phyloP scores from a whole-genome alignment of 148 eudicot species.

The Dianthus caryophyllus region DNA sequence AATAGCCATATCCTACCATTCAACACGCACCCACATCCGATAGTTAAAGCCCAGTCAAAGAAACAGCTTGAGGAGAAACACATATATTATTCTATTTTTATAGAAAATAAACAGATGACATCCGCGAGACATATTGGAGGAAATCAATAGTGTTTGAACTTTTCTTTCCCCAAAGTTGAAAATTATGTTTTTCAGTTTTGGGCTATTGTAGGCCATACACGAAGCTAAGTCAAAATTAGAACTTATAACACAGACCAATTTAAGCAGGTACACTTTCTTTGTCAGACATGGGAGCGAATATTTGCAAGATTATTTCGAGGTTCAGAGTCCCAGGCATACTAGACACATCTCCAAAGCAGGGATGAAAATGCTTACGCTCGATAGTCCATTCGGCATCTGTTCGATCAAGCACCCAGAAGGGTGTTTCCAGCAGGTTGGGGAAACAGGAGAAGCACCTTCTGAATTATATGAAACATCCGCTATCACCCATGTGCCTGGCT shows the following conservation, averaged over 20 bases:
- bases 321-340: background rate
- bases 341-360: background rate
- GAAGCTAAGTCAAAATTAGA: background rate
- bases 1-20: too few relatives aligned
- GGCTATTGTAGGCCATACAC: background rate
- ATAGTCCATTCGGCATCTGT: conserved; percentile 53
- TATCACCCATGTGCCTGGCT: conserved; percentile 56
- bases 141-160: background rate
- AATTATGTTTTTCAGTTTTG: background rate
- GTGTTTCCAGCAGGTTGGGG: conserved; percentile 37
- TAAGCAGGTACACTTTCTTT: background rate
- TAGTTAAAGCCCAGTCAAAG: background rate
- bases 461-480: conserved; percentile 60
- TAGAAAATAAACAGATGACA: background rate
- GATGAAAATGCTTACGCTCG: conserved; percentile 32
- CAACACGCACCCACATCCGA: too few relatives aligned
- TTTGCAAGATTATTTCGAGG: background rate
- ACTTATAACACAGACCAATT: background rate
- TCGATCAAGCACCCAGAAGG: conserved; percentile 62
- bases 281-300: background rate
- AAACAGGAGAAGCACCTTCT: conserved; percentile 15
- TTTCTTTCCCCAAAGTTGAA: too few relatives aligned
- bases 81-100: background rate
- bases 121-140: background rate
- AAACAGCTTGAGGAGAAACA: background rate